phyloP scores from a whole-genome alignment of 495 filamentous ascomycete species.

The Aspergillus sclerotioniger region DNA sequence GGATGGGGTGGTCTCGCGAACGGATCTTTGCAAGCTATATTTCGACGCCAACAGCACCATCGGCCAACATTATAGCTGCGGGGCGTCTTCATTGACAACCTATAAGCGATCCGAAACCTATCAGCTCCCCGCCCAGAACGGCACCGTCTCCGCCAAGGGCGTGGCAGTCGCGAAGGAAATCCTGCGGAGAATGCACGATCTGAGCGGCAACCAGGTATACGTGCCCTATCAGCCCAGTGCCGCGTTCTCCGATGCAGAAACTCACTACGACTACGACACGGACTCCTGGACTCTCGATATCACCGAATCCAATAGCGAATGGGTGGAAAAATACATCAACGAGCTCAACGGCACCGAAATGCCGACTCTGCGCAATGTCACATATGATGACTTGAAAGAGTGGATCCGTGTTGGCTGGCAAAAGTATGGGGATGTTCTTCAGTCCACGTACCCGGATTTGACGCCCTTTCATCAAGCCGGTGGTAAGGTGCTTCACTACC shows the following conservation, averaged over 20 bases:
- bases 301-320: conserved; percentile 35
- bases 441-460: conserved; percentile 46
- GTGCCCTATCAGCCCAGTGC: conserved; percentile 44
- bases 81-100: too few relatives aligned
- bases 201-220: conserved; percentile 42
- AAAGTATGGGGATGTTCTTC: conserved; percentile 21
- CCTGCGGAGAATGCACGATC: conserved; percentile 43
- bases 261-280: conserved; percentile 39
- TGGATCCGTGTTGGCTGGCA: conserved; percentile 39
- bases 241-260: conserved; percentile 40
- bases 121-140: conserved; percentile 40
- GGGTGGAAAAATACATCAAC: conserved; percentile 13
- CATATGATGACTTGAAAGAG: conserved; percentile 45
- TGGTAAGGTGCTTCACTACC: conserved; percentile 51
- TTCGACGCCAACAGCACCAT: conserved; percentile 39
- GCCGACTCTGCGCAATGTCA: conserved; percentile 42
- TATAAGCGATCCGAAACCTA: too few relatives aligned
- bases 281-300: conserved; percentile 35
- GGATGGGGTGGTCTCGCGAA: conserved; percentile 49
- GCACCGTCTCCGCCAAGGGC: conserved; percentile 41
- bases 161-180: conserved; percentile 39
- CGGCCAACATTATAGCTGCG: conserved; percentile 45
- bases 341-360: conserved; percentile 13
- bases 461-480: conserved; percentile 41
- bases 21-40: conserved; percentile 46